Conservation (phyloP, 2,329 filamentous ascomycete genomes). For the Ceratocystiopsis brevicomis region DNA sequence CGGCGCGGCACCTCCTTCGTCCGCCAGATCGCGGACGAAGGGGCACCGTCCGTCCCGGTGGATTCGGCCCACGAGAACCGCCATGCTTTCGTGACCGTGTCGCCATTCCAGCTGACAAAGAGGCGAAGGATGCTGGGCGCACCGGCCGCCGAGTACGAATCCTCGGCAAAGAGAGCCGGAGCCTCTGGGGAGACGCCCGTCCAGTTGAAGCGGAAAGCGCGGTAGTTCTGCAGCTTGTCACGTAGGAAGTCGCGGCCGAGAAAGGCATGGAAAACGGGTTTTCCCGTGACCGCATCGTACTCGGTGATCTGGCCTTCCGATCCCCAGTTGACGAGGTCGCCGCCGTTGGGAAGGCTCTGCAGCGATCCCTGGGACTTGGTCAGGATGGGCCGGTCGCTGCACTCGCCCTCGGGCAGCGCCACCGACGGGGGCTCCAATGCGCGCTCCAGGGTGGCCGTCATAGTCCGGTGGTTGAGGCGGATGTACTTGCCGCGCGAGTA, state of each 20-base stretch:
- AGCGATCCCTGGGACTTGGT: conserved; percentile 22
- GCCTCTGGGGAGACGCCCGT: conserved; percentile 24
- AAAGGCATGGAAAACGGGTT: conserved; percentile 32
- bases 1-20: background rate
- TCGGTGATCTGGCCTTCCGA: conserved; percentile 28
- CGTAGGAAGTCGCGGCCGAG: conserved; percentile 20
- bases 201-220: conserved; percentile 35
- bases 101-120: conserved; percentile 27
- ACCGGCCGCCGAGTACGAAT: conserved; percentile 7
- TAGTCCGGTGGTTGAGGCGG: conserved; percentile 22
- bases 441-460: conserved; percentile 25
- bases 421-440: conserved; percentile 24
- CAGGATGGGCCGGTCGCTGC: conserved; percentile 2
- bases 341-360: conserved; percentile 33
- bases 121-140: conserved; percentile 9
- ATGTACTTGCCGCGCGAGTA: conserved; percentile 27
- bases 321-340: conserved; percentile 39
- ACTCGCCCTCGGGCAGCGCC: background rate
- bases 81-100: conserved; percentile 18
- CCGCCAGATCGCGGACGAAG: background rate
- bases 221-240: conserved; percentile 30
- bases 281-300: conserved; percentile 24
- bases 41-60: background rate
- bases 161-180: conserved; percentile 13
- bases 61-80: conserved; percentile 6